Conservation (phyloP, 2,329 filamentous ascomycete genomes). For the Colletotrichum sojae region DNA sequence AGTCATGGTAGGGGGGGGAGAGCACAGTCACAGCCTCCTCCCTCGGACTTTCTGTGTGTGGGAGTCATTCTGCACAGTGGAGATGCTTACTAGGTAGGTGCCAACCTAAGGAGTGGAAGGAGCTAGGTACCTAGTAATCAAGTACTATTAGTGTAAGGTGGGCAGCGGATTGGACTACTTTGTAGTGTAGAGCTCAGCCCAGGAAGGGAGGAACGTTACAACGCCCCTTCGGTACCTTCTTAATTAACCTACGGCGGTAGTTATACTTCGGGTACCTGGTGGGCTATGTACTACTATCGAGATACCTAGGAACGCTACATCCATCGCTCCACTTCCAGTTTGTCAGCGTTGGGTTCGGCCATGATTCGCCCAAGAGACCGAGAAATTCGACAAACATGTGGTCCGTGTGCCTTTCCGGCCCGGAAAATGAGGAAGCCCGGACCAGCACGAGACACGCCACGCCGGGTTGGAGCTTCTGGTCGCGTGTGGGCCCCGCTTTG, state of each 20-base stretch:
- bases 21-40: constrained; percentile 3
- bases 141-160: too few species aligned
- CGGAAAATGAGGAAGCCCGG: constrained; percentile 20
- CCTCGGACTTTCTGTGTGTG: neutral
- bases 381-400: constrained; percentile 30
- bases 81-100: too few species aligned
- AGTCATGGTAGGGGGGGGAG: constrained; percentile 28
- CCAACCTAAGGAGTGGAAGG: too few species aligned
- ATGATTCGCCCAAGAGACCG: too few species aligned
- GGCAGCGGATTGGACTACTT: too few species aligned
- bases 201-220: constrained; percentile 24
- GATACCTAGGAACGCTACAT: too few species aligned
- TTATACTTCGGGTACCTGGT: neutral
- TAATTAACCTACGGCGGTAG: neutral
- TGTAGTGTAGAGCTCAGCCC: too few species aligned
- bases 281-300: neutral
- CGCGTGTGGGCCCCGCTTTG: constrained; percentile 8
- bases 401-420: constrained; percentile 36
- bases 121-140: too few species aligned
- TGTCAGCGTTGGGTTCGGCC: constrained; percentile 12
- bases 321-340: neutral
- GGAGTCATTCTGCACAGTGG: too few species aligned
- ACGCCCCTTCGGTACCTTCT: neutral
- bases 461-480: neutral
- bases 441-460: neutral